Evolutionary conservation across 2,329 filamentous ascomycete species (phyloP), one percentile per base, ranked within the genome.

Genomic region (Penicillium sp.): DNA sequence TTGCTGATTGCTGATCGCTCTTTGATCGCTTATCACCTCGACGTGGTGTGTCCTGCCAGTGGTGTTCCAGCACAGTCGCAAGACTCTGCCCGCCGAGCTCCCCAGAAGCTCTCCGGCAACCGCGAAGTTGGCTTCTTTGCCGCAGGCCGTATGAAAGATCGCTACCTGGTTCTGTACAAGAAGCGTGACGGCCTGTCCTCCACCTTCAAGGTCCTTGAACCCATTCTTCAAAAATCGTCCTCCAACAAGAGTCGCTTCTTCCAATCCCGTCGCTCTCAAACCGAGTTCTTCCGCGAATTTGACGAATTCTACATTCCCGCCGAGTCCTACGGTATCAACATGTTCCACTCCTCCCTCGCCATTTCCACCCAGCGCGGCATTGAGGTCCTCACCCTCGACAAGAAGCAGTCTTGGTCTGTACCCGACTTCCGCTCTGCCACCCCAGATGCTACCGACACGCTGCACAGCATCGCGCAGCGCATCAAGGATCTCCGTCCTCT

Each of bases 301-400:
- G 95, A 99, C 78, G 95, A 98, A 67, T 99, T 99, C 77, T 99
- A 98, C 78, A 93, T 99, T 67, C 95, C 95, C 0, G 89, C 91
- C 2, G 96, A 99, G 73, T 97, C 92, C 75, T 96, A 89, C 75
- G 92, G 91, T 50, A 90, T 99, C 73, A 98, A 97, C 75, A 85
- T 99, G 54, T 99, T 98, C 85, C 92, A 97, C 74, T 92, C 89
- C 0, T 96, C 92, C 61, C 89, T 99, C 54, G 92, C 95, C 10
- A 92, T 99, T 50, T 89, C 91, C 19, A 98, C 94, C 0, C 85
- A 91, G 41, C 92, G 92, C 75, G 96, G 95, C 24, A 92, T 99
- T 68, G 96, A 99, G 78, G 90, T 99, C 64, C 85, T 99, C 74
- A 98, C 93, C 0, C 83, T 99, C 31, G 96, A 99, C 79, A 97